Evolutionary conservation across 768 basidiomycete species (phyloP).

Genomic region (Boletus vinaceobasis): DNA sequence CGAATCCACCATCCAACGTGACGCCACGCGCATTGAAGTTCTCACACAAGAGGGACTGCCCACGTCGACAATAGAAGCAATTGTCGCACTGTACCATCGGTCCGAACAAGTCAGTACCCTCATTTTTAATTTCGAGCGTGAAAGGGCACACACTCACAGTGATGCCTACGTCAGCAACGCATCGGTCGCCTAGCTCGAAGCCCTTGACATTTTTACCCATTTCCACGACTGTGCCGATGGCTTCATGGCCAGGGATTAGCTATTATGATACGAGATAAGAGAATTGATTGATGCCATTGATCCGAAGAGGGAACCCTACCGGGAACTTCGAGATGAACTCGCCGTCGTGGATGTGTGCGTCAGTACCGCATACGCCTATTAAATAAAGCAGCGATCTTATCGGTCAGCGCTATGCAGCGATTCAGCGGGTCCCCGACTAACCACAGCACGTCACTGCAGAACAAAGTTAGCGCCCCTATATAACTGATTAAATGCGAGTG

Average conservation of each 20-base stretch:
- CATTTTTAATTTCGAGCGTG: background rate
- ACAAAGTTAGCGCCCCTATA: background rate
- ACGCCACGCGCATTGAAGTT: constrained; percentile 80
- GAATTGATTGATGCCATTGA: constrained; percentile 18
- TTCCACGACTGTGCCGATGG: constrained; percentile 68
- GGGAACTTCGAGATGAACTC: constrained; percentile 69
- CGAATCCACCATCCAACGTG: constrained; percentile 80
- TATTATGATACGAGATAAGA: constrained; percentile 24
- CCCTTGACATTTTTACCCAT: constrained; percentile 78
- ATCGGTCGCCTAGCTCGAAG: constrained; percentile 75
- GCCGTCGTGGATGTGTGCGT: constrained; percentile 62
- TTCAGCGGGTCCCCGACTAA: constrained; percentile 17
- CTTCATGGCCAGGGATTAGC: constrained; percentile 75
- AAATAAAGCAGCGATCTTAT: background rate
- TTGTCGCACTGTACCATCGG: constrained; percentile 56
- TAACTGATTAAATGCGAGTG: background rate
- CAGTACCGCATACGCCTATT: constrained; percentile 57
- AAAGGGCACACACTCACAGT: constrained; percentile 45
- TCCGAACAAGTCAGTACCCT: constrained; percentile 2
- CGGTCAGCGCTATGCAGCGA: background rate
- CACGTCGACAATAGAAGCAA: constrained; percentile 87
- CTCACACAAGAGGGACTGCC: constrained; percentile 80
- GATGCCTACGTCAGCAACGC: constrained; percentile 77
- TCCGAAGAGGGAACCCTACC: constrained; percentile 17
- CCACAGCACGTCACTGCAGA: constrained; percentile 42